Base-by-base conservation (phyloP, 179 eudicot species). In the Heliamphora pulchella region DNA sequence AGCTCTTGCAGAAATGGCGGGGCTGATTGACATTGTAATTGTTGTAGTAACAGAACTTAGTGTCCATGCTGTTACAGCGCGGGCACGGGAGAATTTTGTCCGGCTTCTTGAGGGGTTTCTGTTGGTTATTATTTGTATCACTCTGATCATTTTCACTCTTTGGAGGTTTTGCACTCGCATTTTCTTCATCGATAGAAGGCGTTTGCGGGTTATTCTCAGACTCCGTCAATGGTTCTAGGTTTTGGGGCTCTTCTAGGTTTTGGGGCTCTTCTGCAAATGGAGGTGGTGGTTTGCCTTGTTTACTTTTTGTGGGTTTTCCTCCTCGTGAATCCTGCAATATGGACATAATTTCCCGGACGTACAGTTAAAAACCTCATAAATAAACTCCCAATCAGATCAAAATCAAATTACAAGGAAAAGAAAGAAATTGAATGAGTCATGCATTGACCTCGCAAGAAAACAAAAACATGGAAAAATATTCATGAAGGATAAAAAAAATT, bases 31-130 rank as follows among this genome's bases (percentile, higher is more conserved):
- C 85, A 62, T 93, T 93, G 84, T 93, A 91, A 69, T 93, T 93
- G 85, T 93, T 93, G 83, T 86, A 90, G 82, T 93, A 93, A 78
- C 97, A 93, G 87, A 93, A 93, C 54, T 93, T 93, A 5, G 97
- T 93, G 81, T 93, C 96, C 97, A 88, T 88, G 88, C 97, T 93
- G 53, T 86, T 91, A 82, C 97, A 93, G 14, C 97, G 92, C 8
- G 97, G 97, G 81, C 97, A 93, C 0, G 93, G 97, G 69, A 93
- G 87, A 79, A 93, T 93, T 77, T 90, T 91, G 85, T 93, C 96
- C 0, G 97, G 97, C 72, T 93, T 93, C 84, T 90, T 93, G 43
- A 89, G 73, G 0, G 90, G 18, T 73, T 89, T 90, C 79, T 90
- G 89, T 73, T 86, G 80, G 3, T 64, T 10, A 73, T 84, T 80